phyloP scores from a whole-genome alignment of 2,329 filamentous ascomycete species.

The Penicillium sp. region DNA sequence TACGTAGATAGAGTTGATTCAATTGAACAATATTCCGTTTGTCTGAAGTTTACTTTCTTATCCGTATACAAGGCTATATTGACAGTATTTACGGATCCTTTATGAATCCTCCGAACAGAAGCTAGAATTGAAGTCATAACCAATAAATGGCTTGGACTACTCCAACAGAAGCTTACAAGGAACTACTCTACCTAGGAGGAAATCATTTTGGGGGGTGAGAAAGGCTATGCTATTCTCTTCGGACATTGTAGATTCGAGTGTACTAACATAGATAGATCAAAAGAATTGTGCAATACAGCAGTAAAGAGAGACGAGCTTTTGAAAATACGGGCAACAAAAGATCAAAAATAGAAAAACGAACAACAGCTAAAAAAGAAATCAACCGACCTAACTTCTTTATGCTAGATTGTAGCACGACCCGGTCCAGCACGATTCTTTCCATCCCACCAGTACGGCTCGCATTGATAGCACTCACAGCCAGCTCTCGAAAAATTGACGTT shows the following conservation, averaged over 20 bases:
- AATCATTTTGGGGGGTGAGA: not conserved
- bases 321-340: not conserved
- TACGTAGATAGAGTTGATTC: not conserved
- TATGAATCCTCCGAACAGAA: no score
- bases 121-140: no score
- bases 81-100: no score
- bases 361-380: not conserved
- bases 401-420: no score
- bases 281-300: not conserved
- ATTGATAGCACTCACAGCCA: conserved; percentile 7
- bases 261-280: not conserved
- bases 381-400: not conserved
- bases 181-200: not conserved
- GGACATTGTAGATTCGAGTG: not conserved
- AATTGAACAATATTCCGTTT: no score
- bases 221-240: not conserved
- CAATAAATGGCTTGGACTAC: no score
- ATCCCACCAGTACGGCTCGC: not conserved
- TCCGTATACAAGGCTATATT: no score
- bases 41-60: no score
- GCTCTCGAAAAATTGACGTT: conserved; percentile 4
- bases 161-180: no score
- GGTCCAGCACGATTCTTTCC: no score
- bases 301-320: not conserved
- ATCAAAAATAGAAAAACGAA: not conserved